Conservation (phyloP, 805 yeast species). For the Brettanomyces sp. region DNA sequence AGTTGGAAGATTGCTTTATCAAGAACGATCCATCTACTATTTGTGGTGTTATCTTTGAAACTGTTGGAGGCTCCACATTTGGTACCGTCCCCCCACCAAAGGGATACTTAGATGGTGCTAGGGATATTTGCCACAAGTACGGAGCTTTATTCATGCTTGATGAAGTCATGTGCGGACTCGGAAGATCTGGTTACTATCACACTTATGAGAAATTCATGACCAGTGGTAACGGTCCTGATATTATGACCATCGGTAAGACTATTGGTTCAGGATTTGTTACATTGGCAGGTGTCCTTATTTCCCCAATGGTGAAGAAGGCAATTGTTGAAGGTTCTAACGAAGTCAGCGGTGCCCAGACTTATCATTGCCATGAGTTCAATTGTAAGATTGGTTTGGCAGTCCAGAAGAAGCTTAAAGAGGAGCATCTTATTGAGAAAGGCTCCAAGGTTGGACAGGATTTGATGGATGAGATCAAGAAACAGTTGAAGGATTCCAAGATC, state of each 20-base stretch:
- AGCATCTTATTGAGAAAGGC: conserved; percentile 31
- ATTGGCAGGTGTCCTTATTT: conserved; percentile 37
- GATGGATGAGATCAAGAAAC: conserved; percentile 25
- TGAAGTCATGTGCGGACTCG: conserved; percentile 70
- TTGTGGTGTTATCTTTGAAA: conserved; percentile 33
- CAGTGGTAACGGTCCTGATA: conserved; percentile 35
- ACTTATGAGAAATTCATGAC: conserved; percentile 35
- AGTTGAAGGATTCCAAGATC: conserved; percentile 23
- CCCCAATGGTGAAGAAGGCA: conserved; percentile 32
- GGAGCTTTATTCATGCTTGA: conserved; percentile 92
- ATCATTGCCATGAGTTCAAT: conserved; percentile 38
- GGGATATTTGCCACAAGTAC: conserved; percentile 74
- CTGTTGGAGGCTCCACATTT: conserved; percentile 35
- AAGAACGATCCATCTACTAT: conserved; percentile 35
- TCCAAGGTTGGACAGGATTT: conserved; percentile 33
- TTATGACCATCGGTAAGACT: conserved; percentile 42
- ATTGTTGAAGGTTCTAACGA: conserved; percentile 31
- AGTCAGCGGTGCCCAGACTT: conserved; percentile 41
- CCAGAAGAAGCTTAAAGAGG: conserved; percentile 27
- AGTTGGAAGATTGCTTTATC: conserved; percentile 30
- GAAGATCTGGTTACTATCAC: conserved; percentile 38
- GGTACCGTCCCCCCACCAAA: conserved; percentile 36
- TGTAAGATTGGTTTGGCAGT: conserved; percentile 39
- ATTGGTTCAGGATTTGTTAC: conserved; percentile 43
- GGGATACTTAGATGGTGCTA: conserved; percentile 35